These are phyloP conservation scores for Uronychia binucleata DNA, from an alignment of 73 alveolate species.

Conservation along the genomic window DNA sequence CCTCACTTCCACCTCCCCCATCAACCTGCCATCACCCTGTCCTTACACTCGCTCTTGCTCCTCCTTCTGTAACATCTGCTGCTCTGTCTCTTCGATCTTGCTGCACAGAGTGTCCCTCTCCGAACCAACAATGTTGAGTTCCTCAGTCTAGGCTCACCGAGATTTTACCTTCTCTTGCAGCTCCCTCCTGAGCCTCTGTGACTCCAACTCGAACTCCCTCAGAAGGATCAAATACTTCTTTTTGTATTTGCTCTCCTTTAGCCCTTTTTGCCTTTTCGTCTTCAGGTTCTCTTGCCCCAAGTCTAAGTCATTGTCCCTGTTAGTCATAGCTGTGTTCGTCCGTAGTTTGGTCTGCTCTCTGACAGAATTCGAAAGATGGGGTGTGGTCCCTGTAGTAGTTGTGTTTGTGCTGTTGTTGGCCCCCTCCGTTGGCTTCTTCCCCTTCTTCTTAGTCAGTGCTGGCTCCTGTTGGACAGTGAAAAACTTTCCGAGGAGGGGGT, in stretches of 20 bases:
- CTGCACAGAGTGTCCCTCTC: neutral
- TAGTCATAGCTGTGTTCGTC: no score
- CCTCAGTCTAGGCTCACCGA: neutral
- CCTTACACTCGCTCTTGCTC: neutral
- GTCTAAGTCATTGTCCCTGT: no score
- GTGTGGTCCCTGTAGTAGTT: no score
- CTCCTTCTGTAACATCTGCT: neutral
- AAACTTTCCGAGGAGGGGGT: no score
- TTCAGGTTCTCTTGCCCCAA: no score
- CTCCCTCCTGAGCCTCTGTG: neutral
- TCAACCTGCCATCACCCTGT: neutral
- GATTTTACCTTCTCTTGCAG: neutral
- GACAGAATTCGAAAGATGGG: no score
- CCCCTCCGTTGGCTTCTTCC: no score
- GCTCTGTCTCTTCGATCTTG: neutral
- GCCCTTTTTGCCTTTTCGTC: neutral
- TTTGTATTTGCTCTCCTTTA: neutral
- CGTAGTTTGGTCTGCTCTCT: no score
- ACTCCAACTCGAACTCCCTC: neutral
- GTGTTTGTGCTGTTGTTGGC: no score
- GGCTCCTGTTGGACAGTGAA: no score
- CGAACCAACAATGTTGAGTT: neutral
- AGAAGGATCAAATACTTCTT: neutral
- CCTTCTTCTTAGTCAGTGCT: no score
- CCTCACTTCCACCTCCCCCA: neutral